Evolutionary conservation across 83 land plant species (phyloP), one percentile per base, ranked within the genome.

Genomic region (Thuja plicata): DNA sequence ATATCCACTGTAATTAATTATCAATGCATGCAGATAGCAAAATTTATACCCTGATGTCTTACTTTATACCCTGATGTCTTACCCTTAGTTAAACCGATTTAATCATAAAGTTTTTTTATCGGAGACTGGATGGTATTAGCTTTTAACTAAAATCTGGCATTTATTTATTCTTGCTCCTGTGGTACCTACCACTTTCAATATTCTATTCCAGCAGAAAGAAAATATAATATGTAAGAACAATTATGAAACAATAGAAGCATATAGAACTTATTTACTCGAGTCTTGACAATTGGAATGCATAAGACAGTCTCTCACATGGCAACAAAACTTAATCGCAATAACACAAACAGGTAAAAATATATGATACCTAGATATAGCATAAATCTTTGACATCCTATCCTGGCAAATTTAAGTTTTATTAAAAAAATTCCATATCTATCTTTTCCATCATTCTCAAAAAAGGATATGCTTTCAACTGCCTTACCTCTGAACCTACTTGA

Each of bases 401-500:
- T 84, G 17, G 57, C 37, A 84, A 46, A 12, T 30, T 41, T 82
- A 45, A 2, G 15, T 35, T 34, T 41, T 50, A 84, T 50, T 8
- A 46, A 19, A 52, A 3, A 1, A 37, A 5, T 32, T 50, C 5
- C 38, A 48, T 30, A 19, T 48, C 30, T 16, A 84, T 52, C 16
- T 84, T 52, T 46, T 82, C 17, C 50, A 19, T 34, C 88, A 74
- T 37, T 48, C 35, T 30, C 43, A 32, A 54, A 62, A 89, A 24
- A 37, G 17, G 17, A 76, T 35, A 79, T 34, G 19, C 82, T 79
- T 76, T 4, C 10, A 34, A n/a, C 66, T 3, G 60, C 19, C 88
- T 30, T 87, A 97, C 99, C 97, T 95, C 98, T 35, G 95, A 91
- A 77, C 99, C 99, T 91, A 94, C 94, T 57, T 87, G 88, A 73